Base-by-base conservation (phyloP, 768 basidiomycete species). In the Cystobasidium onofrii region DNA sequence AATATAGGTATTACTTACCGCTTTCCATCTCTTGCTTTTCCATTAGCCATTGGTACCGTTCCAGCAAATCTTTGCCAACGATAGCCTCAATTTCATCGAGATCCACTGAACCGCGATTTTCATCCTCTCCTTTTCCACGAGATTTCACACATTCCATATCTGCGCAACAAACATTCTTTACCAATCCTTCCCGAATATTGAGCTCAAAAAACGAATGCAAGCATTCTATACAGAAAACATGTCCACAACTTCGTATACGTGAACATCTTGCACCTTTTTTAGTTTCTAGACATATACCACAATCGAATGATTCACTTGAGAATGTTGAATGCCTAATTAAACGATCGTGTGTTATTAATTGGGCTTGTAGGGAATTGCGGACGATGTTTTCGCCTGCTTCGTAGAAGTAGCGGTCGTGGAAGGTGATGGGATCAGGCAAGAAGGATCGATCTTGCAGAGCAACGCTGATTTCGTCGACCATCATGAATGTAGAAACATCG, bases 111-210 rank as follows among this genome's bases (percentile, higher is more conserved):
- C 69, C 67, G 0, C 20, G 27, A 1, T 71, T 46, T 23, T 57
- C 33, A 44, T 41, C 39, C 23, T 43, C 43, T 17, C 55, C 61
- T 50, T 65, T 52, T 23, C 27, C 64, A 15, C 76, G 41, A 25
- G 64, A 44, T 44, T 69, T 43, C 12, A 75, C 77, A 39, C 78
- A 78, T n/a, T 55, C 69, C 25, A 34, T 15, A 25, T 62, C 69
- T 0, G 78, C 77, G 43, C 78, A 79, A 17, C 74, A 63, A 13
- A 79, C 77, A 4, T 67, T 67, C 39, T 73, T 34, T 0, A 78
- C 76, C 20, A 78, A 64, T 2, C 78, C 78, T 64, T 79, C 78
- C 25, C 74, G 71, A 65, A 79, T 79, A 27, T 77, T 73, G 13
- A 79, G 65, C 34, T 64, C 61, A 63, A 76, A 79, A 61, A 77